Conservation (phyloP, 2,329 filamentous ascomycete species). For the Epichloe hybrida region DNA sequence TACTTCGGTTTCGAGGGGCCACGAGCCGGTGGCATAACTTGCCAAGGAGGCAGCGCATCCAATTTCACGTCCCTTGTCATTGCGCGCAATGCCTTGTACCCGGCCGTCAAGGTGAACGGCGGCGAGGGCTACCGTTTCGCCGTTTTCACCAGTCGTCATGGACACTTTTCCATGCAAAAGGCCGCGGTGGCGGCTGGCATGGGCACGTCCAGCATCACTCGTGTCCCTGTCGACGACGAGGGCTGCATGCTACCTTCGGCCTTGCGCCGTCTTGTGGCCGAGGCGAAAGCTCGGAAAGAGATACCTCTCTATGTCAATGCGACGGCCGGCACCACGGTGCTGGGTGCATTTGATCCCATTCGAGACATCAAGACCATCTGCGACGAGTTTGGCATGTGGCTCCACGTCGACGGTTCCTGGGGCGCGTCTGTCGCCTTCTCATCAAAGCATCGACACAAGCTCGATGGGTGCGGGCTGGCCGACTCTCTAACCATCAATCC, state of each 20-base stretch:
- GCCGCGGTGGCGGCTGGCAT: constrained; percentile 78
- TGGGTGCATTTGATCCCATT: constrained; percentile 79
- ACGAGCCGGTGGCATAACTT: constrained; percentile 57
- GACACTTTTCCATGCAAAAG: constrained; percentile 89
- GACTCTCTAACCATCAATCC: constrained; percentile 80
- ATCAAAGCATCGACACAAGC: constrained; percentile 43
- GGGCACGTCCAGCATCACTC: constrained; percentile 56
- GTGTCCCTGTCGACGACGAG: constrained; percentile 55
- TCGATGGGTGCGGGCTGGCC: constrained; percentile 58
- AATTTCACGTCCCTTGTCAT: constrained; percentile 77
- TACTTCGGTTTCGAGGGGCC: constrained; percentile 64
- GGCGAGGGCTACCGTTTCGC: constrained; percentile 57
- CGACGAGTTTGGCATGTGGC: constrained; percentile 61
- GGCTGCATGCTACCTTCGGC: constrained; percentile 58
- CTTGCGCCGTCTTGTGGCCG: constrained; percentile 47
- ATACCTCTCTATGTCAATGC: constrained; percentile 91
- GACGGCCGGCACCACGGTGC: constrained; percentile 83
- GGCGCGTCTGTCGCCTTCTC: constrained; percentile 75
- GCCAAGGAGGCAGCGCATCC: constrained; percentile 69
- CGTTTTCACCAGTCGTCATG: constrained; percentile 75
- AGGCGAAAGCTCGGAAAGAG: constrained; percentile 52
- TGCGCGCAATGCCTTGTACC: constrained; percentile 73
- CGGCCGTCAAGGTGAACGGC: constrained; percentile 60
- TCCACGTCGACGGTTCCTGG: constrained; percentile 88
- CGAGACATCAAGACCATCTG: constrained; percentile 55